Base-by-base conservation (phyloP, 1,284 basidiomycete genomes). In the Rhodofomes roseus region DNA sequence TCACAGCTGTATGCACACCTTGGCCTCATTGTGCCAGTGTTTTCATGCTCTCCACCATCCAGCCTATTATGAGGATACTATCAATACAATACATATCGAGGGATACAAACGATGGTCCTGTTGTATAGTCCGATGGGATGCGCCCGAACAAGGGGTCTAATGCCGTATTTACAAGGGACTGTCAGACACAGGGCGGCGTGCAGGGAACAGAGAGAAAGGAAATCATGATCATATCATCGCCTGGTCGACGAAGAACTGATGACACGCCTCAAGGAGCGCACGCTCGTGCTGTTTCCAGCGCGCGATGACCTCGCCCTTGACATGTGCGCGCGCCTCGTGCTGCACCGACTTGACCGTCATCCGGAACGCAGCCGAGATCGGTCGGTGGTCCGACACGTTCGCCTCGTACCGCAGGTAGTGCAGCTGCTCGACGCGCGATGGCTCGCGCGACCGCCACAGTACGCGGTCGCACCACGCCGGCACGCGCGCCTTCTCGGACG, bases 391-490 rank as follows among this genome's bases (percentile, higher is more conserved):
- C 11, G 87, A 90, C 5, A 94, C 85, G 63, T 91, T 90, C 56
- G 81, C 81, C 74, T 96, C 95, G 71, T 93, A 95, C 18, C 95
- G 81, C 58, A 73, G 71, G 72, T 96, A 93, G 66, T 83, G 81
- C 71, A 91, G 60, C 70, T 84, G 79, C 62, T 76, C 67, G 57
- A 95, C 84, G 8, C 88, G 78, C 29, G 72, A 76, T 12, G 81
- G 76, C 11, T 82, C 81, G 5, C 81, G 78, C 37, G 85, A 81
- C n/a, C 87, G 83, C 85, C 90, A 97, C 41, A 98, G 77, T 23
- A 98, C 85, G 7, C 96, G 86, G 73, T 99, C 96, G 74, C 96
- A 99, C 95, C 96, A 98, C 0, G 96, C 94, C 0, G 96, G 96
- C 8, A 89, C 82, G 0, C 96, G 85, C 23, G 84, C 82, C 73